Conservation (phyloP, 116 monocot species). For the Papilionanthe hybrid region DNA sequence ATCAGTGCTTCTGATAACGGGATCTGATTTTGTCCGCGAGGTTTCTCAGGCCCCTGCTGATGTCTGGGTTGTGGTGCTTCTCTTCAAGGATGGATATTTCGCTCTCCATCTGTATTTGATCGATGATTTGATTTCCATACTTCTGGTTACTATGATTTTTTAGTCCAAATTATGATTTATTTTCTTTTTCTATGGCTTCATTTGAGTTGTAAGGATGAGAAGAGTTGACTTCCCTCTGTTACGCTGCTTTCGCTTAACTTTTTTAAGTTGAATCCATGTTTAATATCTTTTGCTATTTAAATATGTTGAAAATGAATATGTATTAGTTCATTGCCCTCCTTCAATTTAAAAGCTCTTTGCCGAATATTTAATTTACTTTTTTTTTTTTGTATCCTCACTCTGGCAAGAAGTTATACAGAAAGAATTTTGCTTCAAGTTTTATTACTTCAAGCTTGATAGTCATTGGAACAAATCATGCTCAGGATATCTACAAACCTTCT, state of each 20-base stretch:
- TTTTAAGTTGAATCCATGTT: neutral
- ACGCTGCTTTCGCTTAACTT: neutral
- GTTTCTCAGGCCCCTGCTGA: slow-evolving; percentile 72
- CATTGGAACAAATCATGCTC: too few species aligned
- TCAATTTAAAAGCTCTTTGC: neutral
- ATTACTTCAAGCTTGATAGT: neutral
- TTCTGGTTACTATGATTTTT: neutral
- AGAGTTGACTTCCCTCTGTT: neutral
- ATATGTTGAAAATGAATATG: neutral
- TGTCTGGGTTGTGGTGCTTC: slow-evolving; percentile 88
- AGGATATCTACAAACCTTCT: too few species aligned
- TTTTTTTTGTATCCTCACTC: neutral
- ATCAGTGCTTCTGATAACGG: slow-evolving; percentile 58
- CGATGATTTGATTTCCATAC: neutral
- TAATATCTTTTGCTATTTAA: neutral
- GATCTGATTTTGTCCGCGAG: slow-evolving; percentile 85
- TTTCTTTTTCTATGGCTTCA: neutral
- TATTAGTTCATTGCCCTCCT: neutral
- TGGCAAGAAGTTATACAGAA: too few species aligned
- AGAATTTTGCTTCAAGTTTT: slow-evolving; percentile 3
- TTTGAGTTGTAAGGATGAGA: neutral
- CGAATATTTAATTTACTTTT: neutral
- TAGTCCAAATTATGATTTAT: neutral
- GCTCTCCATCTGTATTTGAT: neutral
- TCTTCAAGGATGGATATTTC: slow-evolving; percentile 76